These are phyloP conservation scores for Theileria orientalis DNA, from an alignment of 169 alveolate genomes.

Conservation along the genomic window DNA sequence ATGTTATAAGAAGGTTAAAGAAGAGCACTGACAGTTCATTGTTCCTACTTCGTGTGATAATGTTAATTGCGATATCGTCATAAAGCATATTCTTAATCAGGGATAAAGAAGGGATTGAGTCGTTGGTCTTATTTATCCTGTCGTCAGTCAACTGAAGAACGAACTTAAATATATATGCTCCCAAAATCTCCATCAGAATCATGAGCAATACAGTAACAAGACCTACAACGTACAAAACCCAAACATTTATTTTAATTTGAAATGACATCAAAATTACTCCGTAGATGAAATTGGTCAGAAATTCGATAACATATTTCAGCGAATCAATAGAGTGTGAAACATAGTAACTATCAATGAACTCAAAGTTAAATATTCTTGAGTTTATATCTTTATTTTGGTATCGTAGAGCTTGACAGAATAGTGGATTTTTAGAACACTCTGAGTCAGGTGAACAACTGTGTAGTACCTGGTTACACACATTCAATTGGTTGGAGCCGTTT, in stretches of 20 bases:
- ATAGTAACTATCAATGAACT: slow-evolving; percentile 14
- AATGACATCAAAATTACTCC: not conserved
- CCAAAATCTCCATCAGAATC: slow-evolving; percentile 1
- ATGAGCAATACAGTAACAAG: not conserved
- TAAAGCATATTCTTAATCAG: too few relatives aligned
- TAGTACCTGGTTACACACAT: too few relatives aligned
- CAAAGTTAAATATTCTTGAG: slow-evolving; percentile 19
- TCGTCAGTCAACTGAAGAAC: not conserved
- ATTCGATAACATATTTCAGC: not conserved
- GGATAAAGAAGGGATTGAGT: too few relatives aligned
- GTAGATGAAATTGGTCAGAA: not conserved
- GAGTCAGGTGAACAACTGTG: too few relatives aligned
- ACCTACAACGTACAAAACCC: not conserved
- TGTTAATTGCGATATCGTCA: slow-evolving; percentile 52
- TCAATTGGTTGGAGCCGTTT: too few relatives aligned
- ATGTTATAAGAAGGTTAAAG: not conserved
- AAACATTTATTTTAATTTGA: not conserved
- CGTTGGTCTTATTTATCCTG: too few relatives aligned
- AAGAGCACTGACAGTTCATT: slow-evolving; percentile 39
- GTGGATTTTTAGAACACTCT: too few relatives aligned
- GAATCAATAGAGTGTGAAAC: slow-evolving; percentile 25
- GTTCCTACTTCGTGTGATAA: slow-evolving; percentile 22
- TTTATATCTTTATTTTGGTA: slow-evolving; percentile 27
- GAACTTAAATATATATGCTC: slow-evolving; percentile 4
- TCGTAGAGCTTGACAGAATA: too few relatives aligned